Evolutionary conservation across 2,329 filamentous ascomycete species (phyloP).

Genomic region (Diplodia seriata): DNA sequence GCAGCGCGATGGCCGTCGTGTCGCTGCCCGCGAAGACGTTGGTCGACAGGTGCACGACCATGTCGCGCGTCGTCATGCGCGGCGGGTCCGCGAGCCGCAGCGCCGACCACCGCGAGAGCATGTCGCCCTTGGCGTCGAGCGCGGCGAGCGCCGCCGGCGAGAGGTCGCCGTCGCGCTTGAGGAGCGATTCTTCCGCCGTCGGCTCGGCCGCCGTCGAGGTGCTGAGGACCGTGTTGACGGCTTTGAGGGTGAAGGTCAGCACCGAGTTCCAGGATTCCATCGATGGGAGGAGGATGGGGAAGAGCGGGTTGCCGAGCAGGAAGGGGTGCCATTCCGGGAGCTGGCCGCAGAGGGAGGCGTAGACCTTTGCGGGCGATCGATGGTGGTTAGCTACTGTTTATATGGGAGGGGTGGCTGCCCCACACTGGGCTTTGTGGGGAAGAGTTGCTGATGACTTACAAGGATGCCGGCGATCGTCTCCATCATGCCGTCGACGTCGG

Average conservation of each 20-base stretch:
- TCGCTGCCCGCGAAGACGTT: slow-evolving; percentile 49
- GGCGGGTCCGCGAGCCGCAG: slow-evolving; percentile 43
- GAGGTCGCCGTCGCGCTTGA: slow-evolving; percentile 49
- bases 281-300: slow-evolving; percentile 42
- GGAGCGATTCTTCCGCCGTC: not conserved
- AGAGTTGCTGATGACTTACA: not conserved
- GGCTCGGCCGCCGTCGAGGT: slow-evolving; percentile 41
- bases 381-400: not conserved
- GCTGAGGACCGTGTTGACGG: slow-evolving; percentile 39
- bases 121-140: slow-evolving; percentile 44
- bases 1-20: slow-evolving; percentile 45
- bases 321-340: slow-evolving; percentile 40
- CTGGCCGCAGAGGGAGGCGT: slow-evolving; percentile 42
- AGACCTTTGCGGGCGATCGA: slow-evolving; percentile 29
- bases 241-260: slow-evolving; percentile 44
- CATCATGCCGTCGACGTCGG: slow-evolving; percentile 50
- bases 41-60: slow-evolving; percentile 43
- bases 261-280: slow-evolving; percentile 48
- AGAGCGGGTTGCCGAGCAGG: slow-evolving; percentile 43
- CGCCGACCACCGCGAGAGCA: slow-evolving; percentile 49
- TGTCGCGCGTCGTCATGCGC: slow-evolving; percentile 44
- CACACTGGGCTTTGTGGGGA: no score
- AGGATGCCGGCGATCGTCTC: slow-evolving; percentile 37
- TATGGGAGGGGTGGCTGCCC: not conserved
- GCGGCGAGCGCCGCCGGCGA: slow-evolving; percentile 37